Percentiles rank a stretch among this genome's conserved stretches.
These are phyloP conservation scores for Melaleuca quinquenervia DNA, from an alignment of 345 rosid genomes.

Conservation along the genomic window DNA sequence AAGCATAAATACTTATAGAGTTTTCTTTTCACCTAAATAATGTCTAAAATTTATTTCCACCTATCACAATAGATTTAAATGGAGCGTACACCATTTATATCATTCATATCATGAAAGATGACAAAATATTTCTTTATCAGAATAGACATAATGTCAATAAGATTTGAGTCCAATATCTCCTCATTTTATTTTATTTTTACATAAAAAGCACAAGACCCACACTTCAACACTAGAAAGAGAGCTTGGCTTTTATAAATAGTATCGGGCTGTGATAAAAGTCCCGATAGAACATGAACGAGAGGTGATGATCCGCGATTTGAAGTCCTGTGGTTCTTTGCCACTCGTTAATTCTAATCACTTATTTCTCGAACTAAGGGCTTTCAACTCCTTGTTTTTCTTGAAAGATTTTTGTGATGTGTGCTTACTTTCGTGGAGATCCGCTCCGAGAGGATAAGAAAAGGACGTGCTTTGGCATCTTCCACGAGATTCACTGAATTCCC, in stretches of 20 bases:
- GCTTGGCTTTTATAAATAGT: not conserved
- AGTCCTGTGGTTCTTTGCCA: not conserved
- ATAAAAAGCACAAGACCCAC: not conserved
- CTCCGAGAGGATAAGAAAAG: not conserved
- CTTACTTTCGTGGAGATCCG: not conserved
- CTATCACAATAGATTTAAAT: not conserved
- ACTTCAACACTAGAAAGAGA: not conserved
- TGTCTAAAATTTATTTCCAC: not conserved
- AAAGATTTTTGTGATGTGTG: not conserved
- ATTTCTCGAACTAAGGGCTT: not conserved
- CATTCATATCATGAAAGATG: not conserved
- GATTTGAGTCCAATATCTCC: not conserved
- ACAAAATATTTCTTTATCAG: not conserved
- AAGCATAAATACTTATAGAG: not conserved
- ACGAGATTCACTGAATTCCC: not conserved
- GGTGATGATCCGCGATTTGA: not conserved
- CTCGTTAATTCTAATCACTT: not conserved
- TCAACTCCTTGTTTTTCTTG: not conserved
- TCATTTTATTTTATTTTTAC: too few relatives aligned
- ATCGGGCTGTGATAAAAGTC: not conserved
- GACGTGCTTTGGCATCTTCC: not conserved
- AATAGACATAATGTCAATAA: not conserved
- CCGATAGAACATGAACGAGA: not conserved
- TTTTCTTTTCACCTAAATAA: not conserved
- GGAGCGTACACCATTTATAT: not conserved